These are phyloP conservation scores for Lunularia cruciata DNA, from an alignment of 225 moss, liverwort and hornwort genomes.

Conservation along the genomic window DNA sequence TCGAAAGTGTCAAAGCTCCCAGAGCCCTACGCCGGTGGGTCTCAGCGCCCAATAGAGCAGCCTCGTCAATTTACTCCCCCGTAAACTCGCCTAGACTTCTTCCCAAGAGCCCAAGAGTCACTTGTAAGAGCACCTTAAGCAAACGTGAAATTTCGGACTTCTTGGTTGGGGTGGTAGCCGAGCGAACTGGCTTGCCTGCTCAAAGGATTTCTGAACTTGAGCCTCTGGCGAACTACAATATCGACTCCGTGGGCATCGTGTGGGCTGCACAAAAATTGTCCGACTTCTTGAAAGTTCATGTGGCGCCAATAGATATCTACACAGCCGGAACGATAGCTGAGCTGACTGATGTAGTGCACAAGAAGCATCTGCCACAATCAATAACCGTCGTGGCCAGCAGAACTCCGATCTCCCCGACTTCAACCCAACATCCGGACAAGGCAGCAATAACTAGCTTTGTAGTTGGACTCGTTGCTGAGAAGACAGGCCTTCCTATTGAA, in stretches of 20 bases:
- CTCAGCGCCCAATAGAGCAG: conserved; percentile 5
- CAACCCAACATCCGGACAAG: neutral
- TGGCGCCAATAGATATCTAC: conserved; percentile 28
- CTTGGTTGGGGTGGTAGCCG: conserved; percentile 12
- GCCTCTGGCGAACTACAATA: conserved; percentile 19
- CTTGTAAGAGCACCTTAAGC: neutral
- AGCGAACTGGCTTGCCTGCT: neutral
- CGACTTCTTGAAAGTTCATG: conserved; percentile 22
- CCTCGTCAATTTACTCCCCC: neutral
- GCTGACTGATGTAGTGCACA: conserved; percentile 6
- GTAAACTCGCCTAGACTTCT: neutral
- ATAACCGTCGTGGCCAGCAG: neutral
- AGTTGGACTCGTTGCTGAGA: conserved; percentile 21
- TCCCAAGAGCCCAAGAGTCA: neutral
- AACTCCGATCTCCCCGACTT: neutral
- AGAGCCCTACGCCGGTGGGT: conserved; percentile 5
- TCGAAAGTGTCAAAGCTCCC: conserved; percentile 1
- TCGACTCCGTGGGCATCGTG: conserved; percentile 24
- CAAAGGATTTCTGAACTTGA: neutral
- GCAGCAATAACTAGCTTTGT: neutral
- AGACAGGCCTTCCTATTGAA: neutral
- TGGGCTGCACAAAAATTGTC: conserved; percentile 28
- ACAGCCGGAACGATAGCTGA: conserved; percentile 23
- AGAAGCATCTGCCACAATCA: neutral
- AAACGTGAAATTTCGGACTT: conserved; percentile 16